phyloP scores from a whole-genome alignment of 805 yeast genomes.

The Monosporozyma solicola region DNA sequence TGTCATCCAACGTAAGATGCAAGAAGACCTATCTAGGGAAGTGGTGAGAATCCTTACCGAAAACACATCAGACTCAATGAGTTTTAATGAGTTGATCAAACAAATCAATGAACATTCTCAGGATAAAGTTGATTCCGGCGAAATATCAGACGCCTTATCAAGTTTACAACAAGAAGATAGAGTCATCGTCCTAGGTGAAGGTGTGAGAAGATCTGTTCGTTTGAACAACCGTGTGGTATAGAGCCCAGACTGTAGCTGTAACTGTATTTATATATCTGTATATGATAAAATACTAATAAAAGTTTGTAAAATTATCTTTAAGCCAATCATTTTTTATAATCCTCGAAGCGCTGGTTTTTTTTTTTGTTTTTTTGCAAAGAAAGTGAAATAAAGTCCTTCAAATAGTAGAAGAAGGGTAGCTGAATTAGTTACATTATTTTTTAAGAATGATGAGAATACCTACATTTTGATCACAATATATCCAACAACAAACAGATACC shows the following conservation, averaged over 20 bases:
- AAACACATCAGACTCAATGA: slow-evolving; percentile 38
- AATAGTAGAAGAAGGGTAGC: not conserved
- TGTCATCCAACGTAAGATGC: slow-evolving; percentile 68
- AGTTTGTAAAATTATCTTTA: not conserved
- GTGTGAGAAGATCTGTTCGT: slow-evolving; percentile 53
- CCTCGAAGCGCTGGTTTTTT: not conserved
- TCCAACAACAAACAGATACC: not conserved
- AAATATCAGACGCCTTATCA: slow-evolving; percentile 57
- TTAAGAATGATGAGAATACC: not conserved
- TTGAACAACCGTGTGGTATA: slow-evolving; percentile 23
- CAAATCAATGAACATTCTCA: slow-evolving; percentile 52
- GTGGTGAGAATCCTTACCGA: slow-evolving; percentile 47
- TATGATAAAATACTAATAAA: not conserved
- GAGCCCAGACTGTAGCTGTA: too few relatives aligned
- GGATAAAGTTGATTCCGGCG: slow-evolving; percentile 59
- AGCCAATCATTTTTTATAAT: not conserved
- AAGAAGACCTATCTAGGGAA: slow-evolving; percentile 61
- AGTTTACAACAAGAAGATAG: slow-evolving; percentile 65
- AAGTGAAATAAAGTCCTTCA: not conserved
- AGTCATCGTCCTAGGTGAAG: slow-evolving; percentile 61
- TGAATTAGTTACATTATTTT: not conserved
- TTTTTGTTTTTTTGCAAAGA: not conserved
- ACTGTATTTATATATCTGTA: not conserved
- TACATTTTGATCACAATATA: not conserved
- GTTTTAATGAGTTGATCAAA: slow-evolving; percentile 50